phyloP scores from a whole-genome alignment of 768 basidiomycete genomes.

The Pulveroboletus sp. region DNA sequence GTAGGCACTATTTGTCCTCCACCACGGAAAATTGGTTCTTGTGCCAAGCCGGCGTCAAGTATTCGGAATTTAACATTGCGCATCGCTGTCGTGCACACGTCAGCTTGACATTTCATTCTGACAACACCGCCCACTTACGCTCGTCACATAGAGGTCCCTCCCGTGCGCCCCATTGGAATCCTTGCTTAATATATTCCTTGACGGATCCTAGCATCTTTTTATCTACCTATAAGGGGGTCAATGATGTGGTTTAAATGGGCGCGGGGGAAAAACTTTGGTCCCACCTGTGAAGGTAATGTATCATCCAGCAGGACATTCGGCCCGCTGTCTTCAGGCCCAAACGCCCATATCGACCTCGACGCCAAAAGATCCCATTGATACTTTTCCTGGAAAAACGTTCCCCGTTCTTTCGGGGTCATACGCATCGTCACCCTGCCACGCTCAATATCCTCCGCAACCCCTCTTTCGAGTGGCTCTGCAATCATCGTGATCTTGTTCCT shows the following conservation, averaged over 20 bases:
- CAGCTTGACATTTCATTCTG: not conserved
- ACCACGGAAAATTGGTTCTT: slow-evolving; percentile 96
- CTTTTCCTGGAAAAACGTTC: slow-evolving; percentile 93
- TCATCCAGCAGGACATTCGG: slow-evolving; percentile 94
- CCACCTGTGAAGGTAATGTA: slow-evolving; percentile 90
- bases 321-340: slow-evolving; percentile 94
- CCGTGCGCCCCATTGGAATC: slow-evolving; percentile 98
- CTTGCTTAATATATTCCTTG: slow-evolving; percentile 95
- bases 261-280: slow-evolving; percentile 9
- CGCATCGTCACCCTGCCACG: slow-evolving; percentile 89
- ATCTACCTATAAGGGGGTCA: slow-evolving; percentile 58
- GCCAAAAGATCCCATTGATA: slow-evolving; percentile 98
- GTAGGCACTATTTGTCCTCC: slow-evolving; percentile 99
- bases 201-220: slow-evolving; percentile 87
- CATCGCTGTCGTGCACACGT: slow-evolving; percentile 60
- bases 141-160: slow-evolving; percentile 98
- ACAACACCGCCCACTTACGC: slow-evolving; percentile 57
- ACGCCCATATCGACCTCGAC: slow-evolving; percentile 98
- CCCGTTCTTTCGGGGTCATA: slow-evolving; percentile 93
- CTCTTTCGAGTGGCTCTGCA: slow-evolving; percentile 93
- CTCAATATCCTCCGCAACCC: slow-evolving; percentile 96
- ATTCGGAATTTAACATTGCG: slow-evolving; percentile 98
- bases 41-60: slow-evolving; percentile 86
- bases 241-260: not conserved
- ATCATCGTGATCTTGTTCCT: slow-evolving; percentile 99